phyloP scores from a whole-genome alignment of 2,329 filamentous ascomycete species.

The Rugonectria rugulosa region DNA sequence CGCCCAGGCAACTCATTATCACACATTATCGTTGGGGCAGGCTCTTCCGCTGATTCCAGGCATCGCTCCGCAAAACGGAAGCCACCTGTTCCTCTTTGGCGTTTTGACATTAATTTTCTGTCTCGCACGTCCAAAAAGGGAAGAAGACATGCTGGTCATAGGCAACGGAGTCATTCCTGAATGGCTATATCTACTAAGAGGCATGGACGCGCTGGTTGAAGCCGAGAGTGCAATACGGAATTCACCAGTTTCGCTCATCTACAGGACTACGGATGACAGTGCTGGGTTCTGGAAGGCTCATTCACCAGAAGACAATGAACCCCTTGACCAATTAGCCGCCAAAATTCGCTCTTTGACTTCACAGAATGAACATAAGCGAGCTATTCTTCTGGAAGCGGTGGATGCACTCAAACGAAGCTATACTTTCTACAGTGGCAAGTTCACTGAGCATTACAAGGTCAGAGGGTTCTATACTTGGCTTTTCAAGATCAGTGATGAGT shows the following conservation, averaged over 20 bases:
- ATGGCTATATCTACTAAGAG: constrained; percentile 26
- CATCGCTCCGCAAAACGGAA: constrained; percentile 18
- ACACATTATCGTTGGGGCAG: constrained; percentile 17
- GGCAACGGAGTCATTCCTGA: constrained; percentile 23
- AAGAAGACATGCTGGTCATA: constrained; percentile 27
- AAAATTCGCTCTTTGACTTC: background rate
- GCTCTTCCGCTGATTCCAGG: constrained; percentile 22
- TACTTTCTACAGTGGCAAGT: background rate
- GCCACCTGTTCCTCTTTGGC: constrained; percentile 25
- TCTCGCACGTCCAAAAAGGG: constrained; percentile 20
- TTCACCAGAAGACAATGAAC: background rate
- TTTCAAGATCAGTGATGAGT: constrained; percentile 2
- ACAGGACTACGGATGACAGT: background rate
- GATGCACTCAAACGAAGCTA: constrained; percentile 8
- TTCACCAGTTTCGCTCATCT: constrained; percentile 9
- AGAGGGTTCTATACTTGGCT: constrained; percentile 8
- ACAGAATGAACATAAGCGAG: background rate
- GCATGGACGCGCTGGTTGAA: constrained; percentile 24
- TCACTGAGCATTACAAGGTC: constrained; percentile 2
- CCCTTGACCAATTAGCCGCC: background rate
- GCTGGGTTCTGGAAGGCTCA: background rate
- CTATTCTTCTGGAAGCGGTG: background rate
- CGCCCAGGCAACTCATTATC: constrained; percentile 17
- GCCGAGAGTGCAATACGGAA: constrained; percentile 1
- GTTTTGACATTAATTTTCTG: constrained; percentile 26